A percentile compares a stretch with the other conserved stretches of the same genome.
Conservation (phyloP, 768 basidiomycete genomes). For the Xerocomellus intermedius region DNA sequence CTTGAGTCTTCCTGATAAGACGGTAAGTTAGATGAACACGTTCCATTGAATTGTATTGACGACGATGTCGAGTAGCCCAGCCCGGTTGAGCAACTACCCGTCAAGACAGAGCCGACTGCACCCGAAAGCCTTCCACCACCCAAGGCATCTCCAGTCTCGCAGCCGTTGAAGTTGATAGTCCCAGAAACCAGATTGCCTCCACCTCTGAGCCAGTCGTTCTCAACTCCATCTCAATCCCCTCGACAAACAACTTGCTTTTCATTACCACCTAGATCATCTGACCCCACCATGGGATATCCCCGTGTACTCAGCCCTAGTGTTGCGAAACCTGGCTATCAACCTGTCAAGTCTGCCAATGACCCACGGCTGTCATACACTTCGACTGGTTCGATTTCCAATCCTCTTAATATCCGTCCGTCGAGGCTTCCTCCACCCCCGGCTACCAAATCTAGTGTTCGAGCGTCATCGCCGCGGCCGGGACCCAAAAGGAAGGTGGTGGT, state of each 20-base stretch:
- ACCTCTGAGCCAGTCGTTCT: conserved; percentile 6
- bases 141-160: conserved; percentile 11
- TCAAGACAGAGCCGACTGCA: conserved; percentile 23
- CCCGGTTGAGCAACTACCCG: conserved; percentile 8
- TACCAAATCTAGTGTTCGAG: conserved; percentile 7
- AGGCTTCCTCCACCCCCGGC: conserved; percentile 14
- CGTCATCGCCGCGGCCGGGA: conserved; percentile 13
- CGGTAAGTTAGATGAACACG: conserved; percentile 8
- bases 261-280: conserved; percentile 20
- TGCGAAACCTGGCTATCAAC: conserved; percentile 26
- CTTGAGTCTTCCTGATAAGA: conserved; percentile 8
- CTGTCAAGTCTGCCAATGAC: conserved; percentile 30
- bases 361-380: conserved; percentile 38
- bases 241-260: conserved; percentile 10
- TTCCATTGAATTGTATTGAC: not conserved
- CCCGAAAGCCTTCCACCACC: conserved; percentile 12
- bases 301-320: conserved; percentile 15
- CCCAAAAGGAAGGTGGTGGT: conserved; percentile 36
- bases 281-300: conserved; percentile 8
- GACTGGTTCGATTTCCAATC: conserved; percentile 48
- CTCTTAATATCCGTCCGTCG: conserved; percentile 55
- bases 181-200: conserved; percentile 14
- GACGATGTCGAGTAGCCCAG: conserved; percentile 12
- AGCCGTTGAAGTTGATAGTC: conserved; percentile 6
- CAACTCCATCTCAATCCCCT: conserved; percentile 12